Evolutionary conservation across 1,139 yeast species (phyloP), one percentile per base, ranked within the genome.

Genomic region (Wickerhamomyces sp.): DNA sequence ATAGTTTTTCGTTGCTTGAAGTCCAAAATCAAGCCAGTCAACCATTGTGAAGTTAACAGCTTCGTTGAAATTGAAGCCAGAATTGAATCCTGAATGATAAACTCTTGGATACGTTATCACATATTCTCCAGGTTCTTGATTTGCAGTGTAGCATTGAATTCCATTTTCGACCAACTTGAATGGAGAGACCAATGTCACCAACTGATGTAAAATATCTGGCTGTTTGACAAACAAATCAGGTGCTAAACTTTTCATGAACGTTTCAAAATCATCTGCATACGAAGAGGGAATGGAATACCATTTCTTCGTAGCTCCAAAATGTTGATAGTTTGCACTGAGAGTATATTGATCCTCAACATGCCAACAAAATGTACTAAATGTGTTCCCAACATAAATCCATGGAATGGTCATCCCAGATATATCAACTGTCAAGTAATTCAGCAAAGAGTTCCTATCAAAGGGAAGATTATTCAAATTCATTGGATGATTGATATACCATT

Each of bases 141-240:
- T 81, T 1, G 88, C 86, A 48, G 80, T 85, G 54, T 73, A 85
- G 52, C 85, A 79, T 11, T 73, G 72, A 7, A 87, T 79, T 0
- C 78, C 80, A 36, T 79, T 70, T 31, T 75, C 68, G 4, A 69
- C 61, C 30, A 84, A 66, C 34, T 73, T 69, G 54, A 67, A 71
- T 0, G 97, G 97, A 6, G 91, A 81, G 4, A 90, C 64, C 58
- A 90, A 71, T 0, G 96, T 84, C 11, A 89, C 90, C 44, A 93
- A 69, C 61, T 91, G 97, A 64, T 88, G 96, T 45, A 91, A 68
- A 51, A 91, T 72, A 66, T 90, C 96, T 0, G 96, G 96, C 57
- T 91, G 97, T 57, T 84, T 79, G 41, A 78, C 76, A 61, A 91
- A 88, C 47, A 88, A 72, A 60, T 89, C 97, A 0, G 98, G 98